Conservation (phyloP, 495 filamentous ascomycete genomes). For the Stereocaulon alpinum region DNA sequence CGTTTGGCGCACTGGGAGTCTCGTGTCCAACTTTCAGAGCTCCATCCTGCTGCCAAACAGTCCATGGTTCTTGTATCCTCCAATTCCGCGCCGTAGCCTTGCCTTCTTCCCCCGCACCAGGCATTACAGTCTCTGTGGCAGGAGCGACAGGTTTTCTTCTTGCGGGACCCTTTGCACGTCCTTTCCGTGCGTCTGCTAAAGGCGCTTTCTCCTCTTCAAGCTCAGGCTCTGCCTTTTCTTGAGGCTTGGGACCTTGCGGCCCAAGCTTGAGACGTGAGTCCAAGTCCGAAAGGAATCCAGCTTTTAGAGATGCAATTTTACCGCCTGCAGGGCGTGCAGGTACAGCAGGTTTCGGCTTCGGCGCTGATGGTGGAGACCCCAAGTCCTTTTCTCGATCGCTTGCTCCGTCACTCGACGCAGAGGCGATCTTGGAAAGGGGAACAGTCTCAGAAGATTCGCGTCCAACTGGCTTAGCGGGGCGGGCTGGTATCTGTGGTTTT, state of each 20-base stretch:
- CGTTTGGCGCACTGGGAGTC: neutral
- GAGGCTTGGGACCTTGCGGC: slow-evolving; percentile 59
- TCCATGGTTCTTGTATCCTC: slow-evolving; percentile 37
- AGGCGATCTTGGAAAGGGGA: slow-evolving; percentile 29
- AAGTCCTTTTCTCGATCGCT: slow-evolving; percentile 24
- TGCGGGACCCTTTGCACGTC: slow-evolving; percentile 77
- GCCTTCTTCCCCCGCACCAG: slow-evolving; percentile 11
- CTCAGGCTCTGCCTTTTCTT: slow-evolving; percentile 53
- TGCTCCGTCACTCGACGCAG: slow-evolving; percentile 26
- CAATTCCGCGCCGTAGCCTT: slow-evolving; percentile 12
- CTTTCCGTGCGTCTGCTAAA: slow-evolving; percentile 76
- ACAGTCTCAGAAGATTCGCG: slow-evolving; percentile 30
- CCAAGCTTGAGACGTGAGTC: slow-evolving; percentile 78
- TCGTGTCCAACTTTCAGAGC: slow-evolving; percentile 28
- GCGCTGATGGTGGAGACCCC: slow-evolving; percentile 31
- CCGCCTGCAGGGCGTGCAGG: slow-evolving; percentile 69
- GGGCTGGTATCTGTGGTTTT: slow-evolving; percentile 69
- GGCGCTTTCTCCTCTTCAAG: slow-evolving; percentile 59
- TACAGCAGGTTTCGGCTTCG: slow-evolving; percentile 63
- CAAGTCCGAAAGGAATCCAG: slow-evolving; percentile 81
- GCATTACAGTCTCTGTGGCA: slow-evolving; percentile 16
- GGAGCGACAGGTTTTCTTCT: slow-evolving; percentile 57
- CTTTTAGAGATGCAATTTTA: slow-evolving; percentile 85
- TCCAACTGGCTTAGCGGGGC: slow-evolving; percentile 49
- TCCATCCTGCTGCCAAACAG: slow-evolving; percentile 44